phyloP scores from a whole-genome alignment of 495 filamentous ascomycete genomes.

The Aspergillus panamensis region DNA sequence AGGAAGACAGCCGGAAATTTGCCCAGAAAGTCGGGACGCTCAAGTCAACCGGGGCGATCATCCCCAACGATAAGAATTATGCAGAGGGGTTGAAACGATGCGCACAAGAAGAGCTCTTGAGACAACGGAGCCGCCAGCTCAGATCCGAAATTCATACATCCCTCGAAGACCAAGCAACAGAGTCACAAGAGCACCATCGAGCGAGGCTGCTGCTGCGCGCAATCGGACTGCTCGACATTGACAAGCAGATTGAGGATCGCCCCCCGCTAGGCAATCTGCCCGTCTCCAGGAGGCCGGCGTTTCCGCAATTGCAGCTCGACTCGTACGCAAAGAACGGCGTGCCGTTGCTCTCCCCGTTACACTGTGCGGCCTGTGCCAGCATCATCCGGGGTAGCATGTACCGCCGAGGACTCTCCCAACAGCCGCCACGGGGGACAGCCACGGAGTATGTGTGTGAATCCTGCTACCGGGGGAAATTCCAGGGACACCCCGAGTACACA shows the following conservation, averaged over 20 bases:
- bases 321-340: not conserved
- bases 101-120: not conserved
- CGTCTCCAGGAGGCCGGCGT: not conserved
- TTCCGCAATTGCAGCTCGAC: not conserved
- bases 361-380: not conserved
- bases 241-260: not conserved
- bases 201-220: not conserved
- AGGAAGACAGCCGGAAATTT: conserved; percentile 1
- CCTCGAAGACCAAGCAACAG: not conserved
- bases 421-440: not conserved
- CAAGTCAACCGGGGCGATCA: not conserved
- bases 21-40: not conserved
- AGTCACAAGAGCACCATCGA: not conserved
- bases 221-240: conserved; percentile 1
- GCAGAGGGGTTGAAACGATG: not conserved
- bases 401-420: not conserved
- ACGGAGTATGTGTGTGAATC: not conserved
- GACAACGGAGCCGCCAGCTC: not conserved
- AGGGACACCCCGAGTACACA: not conserved
- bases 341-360: not conserved
- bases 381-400: conserved; percentile 6
- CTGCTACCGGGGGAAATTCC: not conserved
- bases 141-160: not conserved
- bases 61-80: not conserved
- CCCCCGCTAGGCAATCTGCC: not conserved